Evolutionary conservation across 1,284 basidiomycete species (phyloP), one percentile per base, ranked within the genome.

Genomic region (Tetrapyrgos nigripes): DNA sequence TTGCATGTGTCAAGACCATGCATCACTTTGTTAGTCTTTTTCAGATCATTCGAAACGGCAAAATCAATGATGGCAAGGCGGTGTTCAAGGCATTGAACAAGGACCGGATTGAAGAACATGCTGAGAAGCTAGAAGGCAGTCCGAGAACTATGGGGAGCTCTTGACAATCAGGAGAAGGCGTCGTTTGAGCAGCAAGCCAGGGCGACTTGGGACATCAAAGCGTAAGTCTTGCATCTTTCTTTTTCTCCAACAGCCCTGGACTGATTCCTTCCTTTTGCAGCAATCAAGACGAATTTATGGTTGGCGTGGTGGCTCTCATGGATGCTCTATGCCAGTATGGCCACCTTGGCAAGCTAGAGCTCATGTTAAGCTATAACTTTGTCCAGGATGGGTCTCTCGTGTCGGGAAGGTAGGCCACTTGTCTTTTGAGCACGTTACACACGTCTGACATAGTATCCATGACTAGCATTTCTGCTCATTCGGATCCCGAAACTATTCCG

Each of bases 61-160:
- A 17, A 9, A 51, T 51, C 49, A 28, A 33, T 33, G 31, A 51
- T 19, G 49, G 49, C 26, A 33, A 51, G 49, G 23, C 49, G 31
- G 26, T 51, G 10, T 51, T 51, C 31, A 51, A 19, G 19, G 19
- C 26, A 19, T n/a, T 5, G 28, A 51, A 51, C 13, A 29, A 33
- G n/a, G 49, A 29, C 14, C 24, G 19, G 26, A 51, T 51, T 23
- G n/a, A 23, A 31, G 29, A 5, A 4, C 49, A 51, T 35, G 49
- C 49, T 11, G 29, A 29, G 14, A 23, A 13, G 24, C 47, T 26
- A 49, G 23, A 10, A 19, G 8, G 47, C 47, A 10, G n/a, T n/a
- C n/a, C n/a, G n/a, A n/a, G n/a, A n/a, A n/a, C n/a, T n/a, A n/a
- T n/a, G n/a, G n/a, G n/a, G n/a, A n/a, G n/a, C n/a, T n/a, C n/a